Base-by-base conservation (phyloP, 148 eudicot species). In the Cornus kousa region DNA sequence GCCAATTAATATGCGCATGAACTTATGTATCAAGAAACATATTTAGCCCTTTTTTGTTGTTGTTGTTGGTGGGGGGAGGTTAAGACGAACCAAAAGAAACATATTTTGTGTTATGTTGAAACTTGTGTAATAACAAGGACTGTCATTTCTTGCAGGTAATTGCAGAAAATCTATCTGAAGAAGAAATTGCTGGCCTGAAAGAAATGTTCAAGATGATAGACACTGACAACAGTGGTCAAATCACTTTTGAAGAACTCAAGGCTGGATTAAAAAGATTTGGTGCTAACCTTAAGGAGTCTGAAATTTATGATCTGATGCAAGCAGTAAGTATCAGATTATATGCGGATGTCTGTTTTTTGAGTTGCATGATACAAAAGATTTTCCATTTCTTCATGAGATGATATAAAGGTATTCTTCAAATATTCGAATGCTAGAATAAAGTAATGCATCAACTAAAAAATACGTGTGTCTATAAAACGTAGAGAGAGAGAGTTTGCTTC, bases 121-220 rank as follows among this genome's bases (percentile, higher is more conserved):
- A 16, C 40, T 73, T 40, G 28, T 33, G 19, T 17, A 64, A 9
- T 14, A 23, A n/a, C 66, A 9, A 62, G 13, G 68, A 76, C 20
- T 23, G 23, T 64, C 71, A 37, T 55, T 22, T 7, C 68, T 82
- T 68, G 60, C 78, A 90, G 94, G 98, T 94, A n/a, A 94, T 94
- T 46, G 98, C 98, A 5, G 93, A 92, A 66, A 86, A 86, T 87
- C 85, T 94, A 33, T 94, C 97, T n/a, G 98, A 91, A 87, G 98
- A 93, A 83, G 98, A 93, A 83, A 93, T 93, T 72, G 98, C 97
- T 33, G 98, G 98, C 68, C 89, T 94, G 32, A 94, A 92, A 82
- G 89, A 94, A 85, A 94, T 94, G 98, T 91, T 94, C 84, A 89
- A 90, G 85, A 94, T 91, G 98, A 90, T 94, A 79, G 98, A 94